Percentiles rank a stretch among this genome's conserved stretches.
Evolutionary conservation across 768 basidiomycete genomes (phyloP).

Genomic region (Trametes coccinea): DNA sequence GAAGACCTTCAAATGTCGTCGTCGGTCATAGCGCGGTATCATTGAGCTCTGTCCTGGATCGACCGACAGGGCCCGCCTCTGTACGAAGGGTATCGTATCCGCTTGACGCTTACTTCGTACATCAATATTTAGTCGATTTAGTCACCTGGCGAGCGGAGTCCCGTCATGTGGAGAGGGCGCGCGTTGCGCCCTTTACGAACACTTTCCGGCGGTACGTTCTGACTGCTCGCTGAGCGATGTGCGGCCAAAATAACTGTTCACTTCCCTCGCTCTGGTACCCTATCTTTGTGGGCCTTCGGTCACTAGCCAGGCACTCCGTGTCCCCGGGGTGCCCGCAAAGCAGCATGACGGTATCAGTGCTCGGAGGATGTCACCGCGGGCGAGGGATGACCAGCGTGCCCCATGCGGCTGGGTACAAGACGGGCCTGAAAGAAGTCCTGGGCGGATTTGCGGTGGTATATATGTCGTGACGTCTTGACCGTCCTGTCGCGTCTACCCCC

Average conservation of each 20-base stretch:
- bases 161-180: constrained; percentile 15
- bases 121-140: constrained; percentile 9
- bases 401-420: constrained; percentile 8
- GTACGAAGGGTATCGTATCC: background rate
- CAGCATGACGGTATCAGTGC: constrained; percentile 8
- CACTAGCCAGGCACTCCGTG: constrained; percentile 14
- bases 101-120: constrained; percentile 7
- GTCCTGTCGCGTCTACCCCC: constrained; percentile 8
- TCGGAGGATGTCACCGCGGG: constrained; percentile 9
- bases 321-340: background rate
- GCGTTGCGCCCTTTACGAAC: background rate
- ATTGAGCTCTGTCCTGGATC: background rate
- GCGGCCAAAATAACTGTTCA: constrained; percentile 16
- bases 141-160: background rate
- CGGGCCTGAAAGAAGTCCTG: constrained; percentile 12
- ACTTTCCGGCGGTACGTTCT: constrained; percentile 6
- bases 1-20: background rate
- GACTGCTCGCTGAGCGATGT: background rate
- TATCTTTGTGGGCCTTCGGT: constrained; percentile 8
- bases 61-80: background rate
- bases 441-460: background rate
- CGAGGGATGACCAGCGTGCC: constrained; percentile 1
- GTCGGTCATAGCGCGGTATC: constrained; percentile 7
- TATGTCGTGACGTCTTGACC: background rate
- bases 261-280: constrained; percentile 3